Evolutionary conservation across 2,329 filamentous ascomycete species (phyloP).

Genomic region (Neospermospora avenae): DNA sequence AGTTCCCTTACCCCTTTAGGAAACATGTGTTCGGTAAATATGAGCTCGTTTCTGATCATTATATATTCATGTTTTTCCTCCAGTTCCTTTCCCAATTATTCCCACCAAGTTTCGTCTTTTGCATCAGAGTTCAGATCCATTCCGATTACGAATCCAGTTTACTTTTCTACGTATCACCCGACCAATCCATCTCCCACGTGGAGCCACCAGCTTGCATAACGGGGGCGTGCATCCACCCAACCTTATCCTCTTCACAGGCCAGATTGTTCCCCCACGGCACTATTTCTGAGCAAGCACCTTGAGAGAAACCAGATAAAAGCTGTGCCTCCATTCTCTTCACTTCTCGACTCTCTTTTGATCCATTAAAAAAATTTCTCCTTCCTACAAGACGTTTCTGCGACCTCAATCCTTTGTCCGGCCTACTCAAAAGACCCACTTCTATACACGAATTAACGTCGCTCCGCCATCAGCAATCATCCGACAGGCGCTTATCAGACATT

Average conservation of each 20-base stretch:
- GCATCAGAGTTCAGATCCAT: slow-evolving; percentile 14
- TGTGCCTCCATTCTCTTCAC: not conserved
- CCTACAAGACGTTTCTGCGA: slow-evolving; percentile 16
- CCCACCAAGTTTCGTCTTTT: slow-evolving; percentile 8
- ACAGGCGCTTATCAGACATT: not conserved
- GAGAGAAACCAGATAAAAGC: slow-evolving; percentile 8
- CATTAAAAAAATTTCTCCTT: slow-evolving; percentile 5
- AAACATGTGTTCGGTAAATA: slow-evolving; percentile 19
- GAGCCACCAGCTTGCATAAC: slow-evolving; percentile 21
- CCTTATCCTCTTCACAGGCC: slow-evolving; percentile 8
- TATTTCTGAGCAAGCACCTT: slow-evolving; percentile 6
- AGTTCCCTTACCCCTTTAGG: slow-evolving; percentile 24
- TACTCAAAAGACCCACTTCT: slow-evolving; percentile 8
- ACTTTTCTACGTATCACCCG: slow-evolving; percentile 16
- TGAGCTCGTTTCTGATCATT: slow-evolving; percentile 1
- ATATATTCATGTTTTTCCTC: slow-evolving; percentile 15
- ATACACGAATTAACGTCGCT: slow-evolving; percentile 6
- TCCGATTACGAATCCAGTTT: slow-evolving; percentile 22
- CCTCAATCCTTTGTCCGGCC: slow-evolving; percentile 11
- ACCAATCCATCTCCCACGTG: slow-evolving; percentile 28
- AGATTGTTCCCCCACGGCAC: slow-evolving; percentile 17
- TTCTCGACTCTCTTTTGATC: not conserved
- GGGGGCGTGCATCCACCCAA: slow-evolving; percentile 16
- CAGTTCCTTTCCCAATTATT: slow-evolving; percentile 11
- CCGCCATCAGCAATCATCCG: slow-evolving; percentile 7